Evolutionary conservation across 805 yeast species (phyloP).

Genomic region (Wickerhamiella azyma): DNA sequence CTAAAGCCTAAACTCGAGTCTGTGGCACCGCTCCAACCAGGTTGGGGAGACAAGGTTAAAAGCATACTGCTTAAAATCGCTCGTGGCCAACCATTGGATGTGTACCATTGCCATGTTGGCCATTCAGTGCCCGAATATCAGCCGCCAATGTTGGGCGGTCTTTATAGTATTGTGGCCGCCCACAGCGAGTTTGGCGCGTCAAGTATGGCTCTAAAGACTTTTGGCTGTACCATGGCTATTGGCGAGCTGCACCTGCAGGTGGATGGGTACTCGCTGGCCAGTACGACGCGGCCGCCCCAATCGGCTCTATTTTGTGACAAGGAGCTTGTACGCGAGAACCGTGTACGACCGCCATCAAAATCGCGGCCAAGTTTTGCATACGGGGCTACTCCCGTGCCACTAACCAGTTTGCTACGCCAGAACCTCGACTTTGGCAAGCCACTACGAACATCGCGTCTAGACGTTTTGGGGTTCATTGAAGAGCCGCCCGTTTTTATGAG

Average conservation of each 20-base stretch:
- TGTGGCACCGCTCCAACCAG: background rate
- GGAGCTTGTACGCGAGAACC: background rate
- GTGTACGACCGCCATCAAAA: background rate
- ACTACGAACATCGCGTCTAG: background rate
- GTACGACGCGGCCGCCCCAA: background rate
- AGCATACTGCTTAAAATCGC: background rate
- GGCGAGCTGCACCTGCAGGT: background rate
- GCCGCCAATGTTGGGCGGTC: background rate
- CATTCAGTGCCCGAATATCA: background rate
- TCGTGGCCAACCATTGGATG: background rate
- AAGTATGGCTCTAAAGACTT: background rate
- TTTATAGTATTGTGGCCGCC: background rate
- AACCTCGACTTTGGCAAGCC: background rate
- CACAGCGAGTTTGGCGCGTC: too few relatives aligned
- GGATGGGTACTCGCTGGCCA: background rate
- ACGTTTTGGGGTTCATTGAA: background rate
- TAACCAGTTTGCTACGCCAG: background rate
- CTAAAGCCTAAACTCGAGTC: background rate
- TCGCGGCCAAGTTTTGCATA: background rate
- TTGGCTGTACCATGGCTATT: background rate
- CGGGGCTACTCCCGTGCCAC: background rate
- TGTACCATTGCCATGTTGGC: background rate
- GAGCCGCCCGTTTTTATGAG: background rate
- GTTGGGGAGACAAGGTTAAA: background rate
- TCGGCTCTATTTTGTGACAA: background rate